phyloP scores from a whole-genome alignment of 345 rosid genomes.

The Diplotaxis tenuifolia region DNA sequence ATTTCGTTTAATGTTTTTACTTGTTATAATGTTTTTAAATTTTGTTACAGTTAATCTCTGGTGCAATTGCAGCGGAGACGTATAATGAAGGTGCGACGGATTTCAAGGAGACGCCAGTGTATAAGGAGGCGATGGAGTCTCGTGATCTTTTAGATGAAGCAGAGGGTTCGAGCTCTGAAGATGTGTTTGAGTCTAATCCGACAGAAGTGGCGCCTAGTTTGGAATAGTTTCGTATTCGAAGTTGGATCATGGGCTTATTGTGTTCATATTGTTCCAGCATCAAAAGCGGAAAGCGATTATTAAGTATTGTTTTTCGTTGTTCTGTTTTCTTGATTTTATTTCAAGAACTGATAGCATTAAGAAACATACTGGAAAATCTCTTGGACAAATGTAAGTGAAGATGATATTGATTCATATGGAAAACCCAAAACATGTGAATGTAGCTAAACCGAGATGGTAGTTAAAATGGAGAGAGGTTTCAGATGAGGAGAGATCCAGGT shows the following conservation, averaged over 20 bases:
- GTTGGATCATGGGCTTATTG: slow-evolving; percentile 1
- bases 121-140: slow-evolving; percentile 70
- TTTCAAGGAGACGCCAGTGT: slow-evolving; percentile 81
- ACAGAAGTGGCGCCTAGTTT: slow-evolving; percentile 91
- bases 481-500: slow-evolving; percentile 14
- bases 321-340: neutral
- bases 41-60: slow-evolving; percentile 59
- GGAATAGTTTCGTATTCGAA: slow-evolving; percentile 46
- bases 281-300: slow-evolving; percentile 17
- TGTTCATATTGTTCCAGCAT: slow-evolving; percentile 32
- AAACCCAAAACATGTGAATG: no score
- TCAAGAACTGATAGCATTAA: neutral
- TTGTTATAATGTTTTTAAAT: neutral
- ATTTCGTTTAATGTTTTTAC: no score
- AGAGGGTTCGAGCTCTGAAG: slow-evolving; percentile 64
- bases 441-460: neutral
- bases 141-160: slow-evolving; percentile 74
- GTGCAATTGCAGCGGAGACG: slow-evolving; percentile 77
- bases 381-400: neutral
- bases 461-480: neutral
- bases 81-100: no score
- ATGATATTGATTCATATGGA: slow-evolving; percentile 2
- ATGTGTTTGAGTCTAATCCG: slow-evolving; percentile 84
- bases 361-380: neutral
- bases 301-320: neutral